Percentiles rank a stretch among this genome's conserved stretches.
Conservation (phyloP, 768 basidiomycete genomes). For the Termitomyces sp. region DNA sequence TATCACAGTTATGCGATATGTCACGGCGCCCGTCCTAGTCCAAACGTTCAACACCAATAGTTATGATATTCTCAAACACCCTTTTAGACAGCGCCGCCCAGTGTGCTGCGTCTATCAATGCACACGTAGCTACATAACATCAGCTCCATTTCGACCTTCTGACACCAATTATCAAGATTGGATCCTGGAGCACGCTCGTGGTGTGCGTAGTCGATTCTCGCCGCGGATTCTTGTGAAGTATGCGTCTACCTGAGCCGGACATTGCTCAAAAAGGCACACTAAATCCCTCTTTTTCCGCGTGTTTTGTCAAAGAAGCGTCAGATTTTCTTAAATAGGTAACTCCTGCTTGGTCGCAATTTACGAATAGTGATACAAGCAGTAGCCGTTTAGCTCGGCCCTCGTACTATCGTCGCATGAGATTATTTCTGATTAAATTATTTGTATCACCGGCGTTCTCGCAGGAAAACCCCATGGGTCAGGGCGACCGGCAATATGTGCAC, state of each 20-base stretch:
- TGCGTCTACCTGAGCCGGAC: neutral
- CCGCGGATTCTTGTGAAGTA: slow-evolving; percentile 8
- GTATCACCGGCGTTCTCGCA: neutral
- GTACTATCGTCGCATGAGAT: neutral
- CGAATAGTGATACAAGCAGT: neutral
- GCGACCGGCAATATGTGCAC: neutral
- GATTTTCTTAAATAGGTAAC: neutral
- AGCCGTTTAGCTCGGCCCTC: neutral
- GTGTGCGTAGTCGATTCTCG: neutral
- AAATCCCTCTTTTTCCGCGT: neutral
- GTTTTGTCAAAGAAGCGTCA: slow-evolving; percentile 1
- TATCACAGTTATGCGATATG: neutral
- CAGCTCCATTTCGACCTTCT: slow-evolving; percentile 3
- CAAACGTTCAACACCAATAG: too few species aligned
- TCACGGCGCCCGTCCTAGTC: neutral
- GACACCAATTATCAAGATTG: slow-evolving; percentile 5
- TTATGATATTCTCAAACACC: neutral
- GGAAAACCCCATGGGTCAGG: neutral
- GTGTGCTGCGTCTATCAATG: neutral
- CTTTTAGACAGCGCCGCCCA: neutral
- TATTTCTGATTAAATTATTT: neutral
- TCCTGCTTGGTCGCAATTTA: slow-evolving; percentile 5
- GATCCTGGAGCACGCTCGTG: neutral
- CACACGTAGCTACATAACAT: slow-evolving; percentile 1
- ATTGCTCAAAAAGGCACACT: neutral